Base-by-base conservation (phyloP, 257 asterid genomes). In the Apocynum venetum region DNA sequence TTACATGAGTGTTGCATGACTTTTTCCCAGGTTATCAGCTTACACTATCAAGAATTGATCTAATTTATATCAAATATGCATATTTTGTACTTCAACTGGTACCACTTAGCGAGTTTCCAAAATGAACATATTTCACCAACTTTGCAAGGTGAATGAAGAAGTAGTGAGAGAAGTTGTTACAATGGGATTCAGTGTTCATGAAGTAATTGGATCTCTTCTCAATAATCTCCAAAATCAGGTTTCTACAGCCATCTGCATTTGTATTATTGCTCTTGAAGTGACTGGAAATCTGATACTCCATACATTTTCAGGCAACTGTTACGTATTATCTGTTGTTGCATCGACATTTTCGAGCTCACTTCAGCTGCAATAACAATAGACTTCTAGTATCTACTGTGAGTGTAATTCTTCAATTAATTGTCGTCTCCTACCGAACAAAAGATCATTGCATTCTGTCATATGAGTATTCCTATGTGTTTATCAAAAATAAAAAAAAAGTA, bases 291-390 rank as follows among this genome's bases (percentile, higher is more conserved):
- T 74, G 69, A 57, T 38, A 5, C 40, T 53, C 47, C 59, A 41
- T 60, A 13, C 36, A 48, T 40, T 80, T 78, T 51, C 85, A 89
- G 96, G 90, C 86, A 57, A 89, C 90, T 4, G 92, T 85, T 69
- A 78, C 90, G 4, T 86, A 89, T 76, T 77, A 83, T 46, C 74
- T 91, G 80, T 46, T 91, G 81, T 81, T 82, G 79, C 88, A 91
- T 89, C 91, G 88, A 68, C 87, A 93, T 77, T 86, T 84, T 76
- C 96, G 90, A 73, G 86, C 82, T 83, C 83, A 87, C 69, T 82
- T 85, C 80, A 87, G 89, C 83, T 88, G 86, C 80, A 90, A 85
- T 77, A 91, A 91, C 79, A 86, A 88, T 71, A 92, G 89, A 65
- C 90, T 86, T 82, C 89, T 83, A 81, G 96, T 88, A 67, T 81